Base-by-base conservation (phyloP, 768 basidiomycete genomes). In the Tulasnella sp. region DNA sequence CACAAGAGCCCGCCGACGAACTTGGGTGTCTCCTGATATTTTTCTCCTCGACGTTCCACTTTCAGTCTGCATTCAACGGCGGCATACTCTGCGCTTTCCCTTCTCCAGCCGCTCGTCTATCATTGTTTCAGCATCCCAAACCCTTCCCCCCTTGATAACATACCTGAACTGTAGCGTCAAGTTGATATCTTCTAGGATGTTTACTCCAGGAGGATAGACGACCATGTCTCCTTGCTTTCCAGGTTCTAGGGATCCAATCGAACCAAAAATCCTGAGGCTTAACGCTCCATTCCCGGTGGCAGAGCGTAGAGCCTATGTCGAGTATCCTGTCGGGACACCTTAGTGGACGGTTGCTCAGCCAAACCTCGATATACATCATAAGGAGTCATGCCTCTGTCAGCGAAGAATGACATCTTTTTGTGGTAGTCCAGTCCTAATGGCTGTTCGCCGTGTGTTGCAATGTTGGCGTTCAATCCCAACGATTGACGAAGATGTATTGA, bases 351-450 rank as follows among this genome's bases (percentile, higher is more conserved):
- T 9, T 29, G 15, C 22, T 29, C n/a, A 48, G 5, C 5, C 4
- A 7, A 5, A 38, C 5, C 34, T 38, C 7, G 21, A 45, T 66
- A 4, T 30, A 83, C 85, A 75, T 87, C 82, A 65, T 85, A 87
- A 65, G 83, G 84, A 25, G 71, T 80, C 63, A 87, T 68, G 2
- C 85, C 85, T 19, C 85, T 85, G 12, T 73, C 71, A 48, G 73
- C 72, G 24, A 82, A 73, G 67, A 84, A 85, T 52, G 72, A 75
- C 80, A 87, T 83, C 65, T 87, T 85, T 19, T 80, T 78, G 60
- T 87, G 85, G 63, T 87, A 88, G 71, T 84, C 84, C 19, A 82
- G 66, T 0, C 85, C 85, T 11, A 85, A 68, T 0, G 85, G 85
- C 2, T 79, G 77, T 58, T 64, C 72, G 17, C 85, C 85, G 65